Conservation (phyloP, 768 basidiomycete species). For the Antrodiella citrinella region DNA sequence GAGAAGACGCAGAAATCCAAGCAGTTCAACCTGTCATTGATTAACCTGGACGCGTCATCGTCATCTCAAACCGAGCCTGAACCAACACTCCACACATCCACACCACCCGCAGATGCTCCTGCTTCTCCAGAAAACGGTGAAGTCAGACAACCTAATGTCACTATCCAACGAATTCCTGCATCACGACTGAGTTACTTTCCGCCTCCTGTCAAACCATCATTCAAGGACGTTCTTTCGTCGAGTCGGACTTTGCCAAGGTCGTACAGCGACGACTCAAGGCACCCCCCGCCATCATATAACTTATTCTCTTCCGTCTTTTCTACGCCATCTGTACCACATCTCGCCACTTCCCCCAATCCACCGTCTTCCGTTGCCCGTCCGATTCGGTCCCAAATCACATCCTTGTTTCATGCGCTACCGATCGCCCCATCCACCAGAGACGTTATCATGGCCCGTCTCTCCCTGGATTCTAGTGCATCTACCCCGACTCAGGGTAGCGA, state of each 20-base stretch:
- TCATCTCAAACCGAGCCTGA: background rate
- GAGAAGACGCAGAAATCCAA: constrained; percentile 44
- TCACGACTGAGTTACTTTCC: constrained; percentile 27
- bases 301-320: background rate
- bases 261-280: background rate
- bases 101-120: too few species aligned
- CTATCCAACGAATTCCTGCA: constrained; percentile 22
- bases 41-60: constrained; percentile 6
- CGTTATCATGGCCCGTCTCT: constrained; percentile 12
- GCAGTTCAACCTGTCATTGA: constrained; percentile 20
- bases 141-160: constrained; percentile 2
- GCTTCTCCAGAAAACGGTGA: background rate
- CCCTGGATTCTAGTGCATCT: constrained; percentile 18
- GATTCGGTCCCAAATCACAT: constrained; percentile 8
- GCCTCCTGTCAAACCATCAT: constrained; percentile 9
- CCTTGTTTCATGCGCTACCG: constrained; percentile 12
- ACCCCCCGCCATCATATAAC: background rate
- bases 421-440: constrained; percentile 3
- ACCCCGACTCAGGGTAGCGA: constrained; percentile 19
- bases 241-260: background rate
- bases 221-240: background rate
- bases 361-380: background rate
- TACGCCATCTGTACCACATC: too few species aligned
- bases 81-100: background rate
- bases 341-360: too few species aligned